Evolutionary conservation across 2,329 filamentous ascomycete genomes (phyloP), one percentile per base, ranked within the genome.

Genomic region (Fusarium graminum): DNA sequence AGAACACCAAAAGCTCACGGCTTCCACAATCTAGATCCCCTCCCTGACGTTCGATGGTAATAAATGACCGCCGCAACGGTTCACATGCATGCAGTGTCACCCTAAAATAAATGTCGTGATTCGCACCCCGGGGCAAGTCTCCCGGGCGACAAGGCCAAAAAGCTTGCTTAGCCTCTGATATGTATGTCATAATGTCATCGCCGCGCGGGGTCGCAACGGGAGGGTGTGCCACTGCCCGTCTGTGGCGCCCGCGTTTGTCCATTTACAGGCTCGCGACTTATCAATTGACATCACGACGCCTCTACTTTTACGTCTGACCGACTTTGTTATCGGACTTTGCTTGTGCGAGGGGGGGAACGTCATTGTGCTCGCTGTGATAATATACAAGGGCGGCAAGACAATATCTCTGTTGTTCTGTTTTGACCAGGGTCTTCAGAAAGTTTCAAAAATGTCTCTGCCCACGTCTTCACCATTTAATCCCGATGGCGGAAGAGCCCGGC

Each of bases 261-360:
- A 49, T 36, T 57, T 40, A 67, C 41, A 51, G 58, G 52, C 22
- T 32, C 17, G 19, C 14, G n/a, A 36, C 57, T 64, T 63, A 59
- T 64, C 63, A 52, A 54, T 54, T 67, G 64, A 67, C 64, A 67
- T 67, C 63, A 64, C 51, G 47, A 47, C 41, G 45, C 6, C 43
- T 36, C 38, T 22, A 22, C 28, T 29, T 29, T 29, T 29, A 9
- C 8, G 8, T n/a, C n/a, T 44, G 49, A 54, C 50, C 58, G 63
- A 63, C 56, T 65, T 67, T 49, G 29, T 38, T 52, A 40, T 40
- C 32, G 19, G 9, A 1, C 4, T 26, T 7, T 43, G 6, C 26
- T 1, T 38, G 7, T 6, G 22, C 41, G 34, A 45, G 30, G 14
- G 9, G 40, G 39, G 26, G 14, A 57, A 57, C 58, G 41, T 67